phyloP scores from a whole-genome alignment of 768 basidiomycete species.

The Pulveroboletus sp. region DNA sequence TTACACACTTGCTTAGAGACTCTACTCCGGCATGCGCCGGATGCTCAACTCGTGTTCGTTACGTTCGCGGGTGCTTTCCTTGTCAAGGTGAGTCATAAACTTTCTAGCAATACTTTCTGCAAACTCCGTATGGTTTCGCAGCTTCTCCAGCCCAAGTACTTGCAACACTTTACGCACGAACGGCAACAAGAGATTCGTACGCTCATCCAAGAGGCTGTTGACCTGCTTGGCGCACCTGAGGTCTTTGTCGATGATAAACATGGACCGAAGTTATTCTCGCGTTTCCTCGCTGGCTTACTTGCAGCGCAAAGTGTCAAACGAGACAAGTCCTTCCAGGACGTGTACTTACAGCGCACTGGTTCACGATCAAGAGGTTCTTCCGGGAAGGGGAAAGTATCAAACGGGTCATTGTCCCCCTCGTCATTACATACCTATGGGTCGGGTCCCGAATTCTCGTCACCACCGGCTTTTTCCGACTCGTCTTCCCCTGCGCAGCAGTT shows the following conservation, averaged over 20 bases:
- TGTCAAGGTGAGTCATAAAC: conserved; percentile 51
- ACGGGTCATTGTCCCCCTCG: conserved; percentile 1
- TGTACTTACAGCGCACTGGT: conserved; percentile 17
- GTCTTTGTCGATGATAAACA: conserved; percentile 79
- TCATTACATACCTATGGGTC: background rate
- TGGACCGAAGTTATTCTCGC: conserved; percentile 74
- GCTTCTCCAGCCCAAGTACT: conserved; percentile 77
- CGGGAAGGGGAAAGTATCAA: conserved; percentile 12
- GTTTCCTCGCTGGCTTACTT: conserved; percentile 70
- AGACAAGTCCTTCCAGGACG: conserved; percentile 12
- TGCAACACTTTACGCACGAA: conserved; percentile 52
- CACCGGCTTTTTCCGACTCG: conserved; percentile 34
- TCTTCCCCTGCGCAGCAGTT: conserved; percentile 32
- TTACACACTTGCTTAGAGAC: conserved; percentile 34
- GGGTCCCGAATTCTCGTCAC: conserved; percentile 20
- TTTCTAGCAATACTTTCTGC: background rate
- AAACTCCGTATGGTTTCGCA: conserved; percentile 20
- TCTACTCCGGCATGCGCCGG: conserved; percentile 69
- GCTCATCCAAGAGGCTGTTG: conserved; percentile 60
- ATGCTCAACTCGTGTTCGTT: conserved; percentile 73
- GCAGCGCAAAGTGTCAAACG: conserved; percentile 46
- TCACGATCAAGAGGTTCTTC: conserved; percentile 8
- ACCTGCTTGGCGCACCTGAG: conserved; percentile 62
- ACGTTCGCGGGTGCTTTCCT: conserved; percentile 82
- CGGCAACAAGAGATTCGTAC: conserved; percentile 57